Conservation (phyloP, 306 rosid species). For the Styphnolobium japonicum region DNA sequence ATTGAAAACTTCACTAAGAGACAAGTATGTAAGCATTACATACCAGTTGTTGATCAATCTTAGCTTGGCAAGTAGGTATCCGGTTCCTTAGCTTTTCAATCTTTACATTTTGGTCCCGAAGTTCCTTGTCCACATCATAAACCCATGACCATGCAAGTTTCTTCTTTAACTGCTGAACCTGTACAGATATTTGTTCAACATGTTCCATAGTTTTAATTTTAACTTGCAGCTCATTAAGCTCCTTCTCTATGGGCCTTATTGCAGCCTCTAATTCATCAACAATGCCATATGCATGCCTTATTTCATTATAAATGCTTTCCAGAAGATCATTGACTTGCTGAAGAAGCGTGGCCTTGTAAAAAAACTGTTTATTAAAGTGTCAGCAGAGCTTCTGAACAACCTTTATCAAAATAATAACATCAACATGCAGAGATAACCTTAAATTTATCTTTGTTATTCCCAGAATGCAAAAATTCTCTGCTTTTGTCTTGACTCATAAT, state of each 20-base stretch:
- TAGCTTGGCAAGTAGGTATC: constrained; percentile 74
- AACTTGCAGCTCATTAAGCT: constrained; percentile 66
- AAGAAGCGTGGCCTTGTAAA: constrained; percentile 93
- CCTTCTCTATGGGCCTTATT: constrained; percentile 78
- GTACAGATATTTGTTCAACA: constrained; percentile 69
- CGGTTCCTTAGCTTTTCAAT: constrained; percentile 68
- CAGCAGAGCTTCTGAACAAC: constrained; percentile 36
- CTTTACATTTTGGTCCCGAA: constrained; percentile 43
- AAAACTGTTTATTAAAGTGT: constrained; percentile 67
- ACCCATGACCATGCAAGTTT: constrained; percentile 99
- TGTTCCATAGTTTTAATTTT: constrained; percentile 81
- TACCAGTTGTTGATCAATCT: constrained; percentile 64
- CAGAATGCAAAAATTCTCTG: constrained; percentile 92
- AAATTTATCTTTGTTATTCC: constrained; percentile 84
- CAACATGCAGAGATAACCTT: constrained; percentile 54
- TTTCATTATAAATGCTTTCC: constrained; percentile 55
- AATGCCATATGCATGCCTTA: constrained; percentile 48
- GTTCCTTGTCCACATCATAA: constrained; percentile 68
- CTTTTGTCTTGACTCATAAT: constrained; percentile 95
- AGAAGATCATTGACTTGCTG: constrained; percentile 89
- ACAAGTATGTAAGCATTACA: constrained; percentile 13
- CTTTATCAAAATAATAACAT: background rate
- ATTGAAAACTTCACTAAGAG: background rate
- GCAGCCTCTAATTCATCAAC: constrained; percentile 69
- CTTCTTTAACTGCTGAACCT: constrained; percentile 68